Evolutionary conservation across 257 asterid genomes (phyloP), one percentile per base, ranked within the genome.

Genomic region (Ophiorrhiza pumila): DNA sequence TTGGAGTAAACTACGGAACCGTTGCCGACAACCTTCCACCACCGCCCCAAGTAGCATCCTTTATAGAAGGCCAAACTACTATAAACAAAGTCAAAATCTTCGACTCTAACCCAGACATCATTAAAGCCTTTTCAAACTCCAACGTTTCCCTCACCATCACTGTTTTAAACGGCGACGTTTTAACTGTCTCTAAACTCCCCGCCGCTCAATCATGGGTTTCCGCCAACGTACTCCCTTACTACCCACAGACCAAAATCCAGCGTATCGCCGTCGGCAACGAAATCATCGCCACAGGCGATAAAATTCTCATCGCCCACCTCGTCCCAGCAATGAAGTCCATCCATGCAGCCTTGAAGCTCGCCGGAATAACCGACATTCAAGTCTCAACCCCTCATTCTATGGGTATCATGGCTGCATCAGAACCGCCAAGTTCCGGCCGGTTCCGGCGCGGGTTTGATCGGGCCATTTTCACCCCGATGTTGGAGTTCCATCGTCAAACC

Each of bases 1-100:
- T 77, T 69, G 88, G 88, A 15, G 83, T 81, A 58, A 81, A 84
- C 85, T 84, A 84, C 57, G 85, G 86, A 55, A 77, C 84, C 25
- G 77, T 84, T 7, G 85, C 85, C 18, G 86, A 84, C 82, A 84
- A 79, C 76, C 85, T 84, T 66, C 90, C 88, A 1, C 86, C 86
- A 5, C 90, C 90, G 0, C 57, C 78, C 8, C 79, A 79, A 45
- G 90, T 86, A 1, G 80, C 85, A 10, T 55, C 80, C 8, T 86
- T 83, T 65, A 56, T 85, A 71, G 49, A 53, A 31, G 69, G 71
- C 29, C 68, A 73, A 69, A 86, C 90, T 45, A 79, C 76, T 64
- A 79, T 83, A 45, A 75, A 77, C 77, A 77, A 71, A 62, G 78
- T 85, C 73, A 85, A 85, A 69, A 80, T 85, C 50, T 85, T 83